phyloP scores from a whole-genome alignment of 768 basidiomycete genomes.

The Mycena rosella region DNA sequence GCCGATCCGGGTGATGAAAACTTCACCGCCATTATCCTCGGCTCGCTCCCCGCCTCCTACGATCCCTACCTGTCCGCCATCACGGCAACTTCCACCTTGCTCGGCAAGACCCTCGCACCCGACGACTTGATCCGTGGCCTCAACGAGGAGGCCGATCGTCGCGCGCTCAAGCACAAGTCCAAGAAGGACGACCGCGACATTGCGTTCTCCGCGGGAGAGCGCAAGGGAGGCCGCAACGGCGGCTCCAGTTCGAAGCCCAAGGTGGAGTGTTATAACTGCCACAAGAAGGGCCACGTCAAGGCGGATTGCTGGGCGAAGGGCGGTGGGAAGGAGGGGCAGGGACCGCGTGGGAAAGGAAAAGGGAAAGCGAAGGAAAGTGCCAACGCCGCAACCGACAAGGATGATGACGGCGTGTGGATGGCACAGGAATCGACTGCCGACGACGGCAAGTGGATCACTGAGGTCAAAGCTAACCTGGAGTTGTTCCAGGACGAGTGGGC shows the following conservation, averaged over 20 bases:
- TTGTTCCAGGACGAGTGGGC: too few relatives aligned
- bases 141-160: conserved; percentile 38
- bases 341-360: background rate
- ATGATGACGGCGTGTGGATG: conserved; percentile 30
- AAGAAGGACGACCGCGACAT: too few relatives aligned
- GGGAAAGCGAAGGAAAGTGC: conserved; percentile 5
- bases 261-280: conserved; percentile 41
- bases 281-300: conserved; percentile 37
- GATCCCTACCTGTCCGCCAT: conserved; percentile 37
- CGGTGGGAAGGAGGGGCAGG: too few relatives aligned
- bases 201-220: too few relatives aligned
- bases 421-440: too few relatives aligned
- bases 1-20: too few relatives aligned
- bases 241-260: too few relatives aligned
- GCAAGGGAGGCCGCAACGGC: background rate
- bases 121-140: conserved; percentile 35
- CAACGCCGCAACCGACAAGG: conserved; percentile 24
- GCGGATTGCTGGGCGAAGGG: conserved; percentile 30
- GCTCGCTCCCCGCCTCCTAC: conserved; percentile 42
- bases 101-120: conserved; percentile 25
- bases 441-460: too few relatives aligned
- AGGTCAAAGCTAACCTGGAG: too few relatives aligned
- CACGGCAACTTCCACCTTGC: conserved; percentile 33
- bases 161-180: too few relatives aligned
- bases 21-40: too few relatives aligned